Evolutionary conservation across 2,329 filamentous ascomycete species (phyloP).

Genomic region (Pseudogymnoascus verrucosus): DNA sequence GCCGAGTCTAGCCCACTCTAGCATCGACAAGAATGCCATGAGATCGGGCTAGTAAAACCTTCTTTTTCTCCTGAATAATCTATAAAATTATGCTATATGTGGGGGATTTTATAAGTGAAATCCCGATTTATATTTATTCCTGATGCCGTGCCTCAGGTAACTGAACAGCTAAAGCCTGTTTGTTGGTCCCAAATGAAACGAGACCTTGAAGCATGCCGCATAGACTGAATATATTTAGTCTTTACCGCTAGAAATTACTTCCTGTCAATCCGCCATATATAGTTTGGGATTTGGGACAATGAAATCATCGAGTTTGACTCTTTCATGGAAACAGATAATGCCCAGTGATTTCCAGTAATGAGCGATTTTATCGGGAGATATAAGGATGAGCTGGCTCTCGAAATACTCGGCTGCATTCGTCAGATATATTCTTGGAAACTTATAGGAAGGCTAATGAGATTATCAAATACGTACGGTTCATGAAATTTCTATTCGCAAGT

Average conservation of each 20-base stretch:
- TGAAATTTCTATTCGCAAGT: constrained; percentile 66
- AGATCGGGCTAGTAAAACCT: neutral
- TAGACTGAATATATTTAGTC: neutral
- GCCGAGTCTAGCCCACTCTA: neutral
- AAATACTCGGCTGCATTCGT: constrained; percentile 59
- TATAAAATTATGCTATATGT: neutral
- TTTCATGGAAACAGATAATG: constrained; percentile 52
- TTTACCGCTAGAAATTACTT: neutral
- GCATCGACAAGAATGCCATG: neutral
- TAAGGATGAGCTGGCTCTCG: constrained; percentile 65
- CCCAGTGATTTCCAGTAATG: constrained; percentile 68
- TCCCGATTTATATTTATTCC: neutral
- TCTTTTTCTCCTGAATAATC: neutral
- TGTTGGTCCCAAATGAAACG: neutral
- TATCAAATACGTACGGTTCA: constrained; percentile 50
- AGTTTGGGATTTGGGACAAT: constrained; percentile 9
- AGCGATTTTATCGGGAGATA: constrained; percentile 69
- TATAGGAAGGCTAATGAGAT: neutral
- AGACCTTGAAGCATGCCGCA: neutral
- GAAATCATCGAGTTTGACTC: constrained; percentile 51
- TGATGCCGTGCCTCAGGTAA: neutral
- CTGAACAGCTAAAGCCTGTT: neutral
- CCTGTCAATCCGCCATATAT: neutral
- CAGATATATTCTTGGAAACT: neutral
- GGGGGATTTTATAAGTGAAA: neutral